Evolutionary conservation across 257 asterid genomes (phyloP), one percentile per base, ranked within the genome.

Genomic region (Ligustrum vulgare): DNA sequence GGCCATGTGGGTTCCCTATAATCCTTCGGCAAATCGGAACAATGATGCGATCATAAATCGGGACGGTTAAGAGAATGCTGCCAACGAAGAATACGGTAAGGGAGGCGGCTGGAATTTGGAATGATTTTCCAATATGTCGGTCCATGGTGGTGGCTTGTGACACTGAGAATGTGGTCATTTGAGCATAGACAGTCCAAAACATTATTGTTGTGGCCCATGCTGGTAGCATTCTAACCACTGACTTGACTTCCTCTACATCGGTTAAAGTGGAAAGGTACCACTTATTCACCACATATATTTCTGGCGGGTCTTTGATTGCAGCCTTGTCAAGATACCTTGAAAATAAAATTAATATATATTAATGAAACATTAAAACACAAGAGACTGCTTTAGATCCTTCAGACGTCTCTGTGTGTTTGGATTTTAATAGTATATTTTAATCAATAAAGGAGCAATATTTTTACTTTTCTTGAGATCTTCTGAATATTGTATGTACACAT

Each of bases 91-190:
- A 91, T 10, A 79, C 90, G 6, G 86, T 81, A 70, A 89, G 75
- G 2, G 93, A 84, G 0, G 84, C 97, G 0, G 93, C 68, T 0
- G 97, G 97, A 37, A 91, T 74, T 69, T 83, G 73, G 73, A 91
- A 91, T 7, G 84, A 74, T 1, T 73, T 73, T 54, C 87, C 81
- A 3, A 91, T 66, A 8, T 77, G 75, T n/a, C 97, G 82, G 34
- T 85, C 70, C 94, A 91, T 74, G 4, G 90, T 82, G 12, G 87
- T 58, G 3, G 97, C 91, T 78, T 91, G 97, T 67, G 89, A 78
- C 60, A 91, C 94, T 0, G 97, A 85, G n/a, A 83, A 89, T 10
- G 97, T 91, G 22, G 87, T 84, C 90, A 91, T 91, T 74, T 91
- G 97, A 18, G 97, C 94, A 69, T 91, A 86, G 9, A 85, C 74